Evolutionary conservation across 75 land plant genomes (phyloP), one percentile per base, ranked within the genome.

Genomic region (Larix kaempferi): DNA sequence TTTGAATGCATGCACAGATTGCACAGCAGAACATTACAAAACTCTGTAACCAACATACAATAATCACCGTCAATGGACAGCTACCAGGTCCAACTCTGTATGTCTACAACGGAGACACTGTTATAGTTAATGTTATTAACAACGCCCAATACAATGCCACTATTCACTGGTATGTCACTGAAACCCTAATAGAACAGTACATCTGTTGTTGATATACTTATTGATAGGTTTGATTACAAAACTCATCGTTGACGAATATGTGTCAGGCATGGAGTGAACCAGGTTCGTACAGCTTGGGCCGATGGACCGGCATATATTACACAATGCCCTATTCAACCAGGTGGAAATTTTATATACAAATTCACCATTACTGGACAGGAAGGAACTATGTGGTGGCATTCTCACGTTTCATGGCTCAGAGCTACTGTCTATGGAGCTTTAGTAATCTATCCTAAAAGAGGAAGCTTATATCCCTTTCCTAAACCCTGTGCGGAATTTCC

Each of bases 191-290:
- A 15, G 11, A 1, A 26, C 33, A 29, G 33, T 29, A 29, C 33
- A 29, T 29, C 33, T 29, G 33, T 29, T 29, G 33, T 29, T 29
- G 33, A 29, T 29, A 29, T 29, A 29, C 33, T 29, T 29, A 29
- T 0, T 29, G 33, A 1, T 29, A 29, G 33, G 33, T 29, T 29
- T 29, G 33, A 29, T 29, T 29, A 29, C 1, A 29, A 0, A 1
- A 29, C 33, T 29, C 33, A 29, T 29, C 1, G 33, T 29, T 29
- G 33, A 29, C 1, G 1, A 29, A 29, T 29, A 29, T 29, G 33
- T 29, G 1, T 29, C 78, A 81, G 82, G 82, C 82, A 81, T 76
- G 82, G 82, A 3, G 73, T 81, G 37, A 49, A 15, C 3, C 82
- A 81, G 23, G 3, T 63, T 0, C 57, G 19, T 3, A 41, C 82